Base-by-base conservation (phyloP, 164 flowering plant species). In the Aristolochia californica region DNA sequence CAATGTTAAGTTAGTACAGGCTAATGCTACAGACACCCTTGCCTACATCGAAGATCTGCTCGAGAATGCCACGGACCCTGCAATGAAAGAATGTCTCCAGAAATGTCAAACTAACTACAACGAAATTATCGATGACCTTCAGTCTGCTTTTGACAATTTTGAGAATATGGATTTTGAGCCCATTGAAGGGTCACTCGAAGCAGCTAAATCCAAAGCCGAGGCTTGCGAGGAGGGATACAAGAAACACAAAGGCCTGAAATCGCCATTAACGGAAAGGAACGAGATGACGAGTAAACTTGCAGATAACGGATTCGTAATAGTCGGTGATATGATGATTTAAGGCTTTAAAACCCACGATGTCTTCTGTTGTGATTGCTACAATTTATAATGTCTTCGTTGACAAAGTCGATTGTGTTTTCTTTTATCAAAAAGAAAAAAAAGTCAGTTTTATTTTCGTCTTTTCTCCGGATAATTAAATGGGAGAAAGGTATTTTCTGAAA, bases 251-350 rank as follows among this genome's bases (percentile, higher is more conserved):
- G 53, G 53, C 27, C 15, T 50, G 26, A 8, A 50, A 23, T 49
- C 53, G 25, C 53, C 53, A 12, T 11, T 49, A 5, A n/a, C 20
- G 2, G 1, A 16, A 5, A 49, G 53, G 53, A 49, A 49, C 23
- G 53, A 49, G 20, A n/a, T 49, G 22, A 49, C 20, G 20, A 8
- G 5, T 16, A 49, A 49, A 20, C 53, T 49, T 49, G 53, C 53
- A 10, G 53, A 49, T 21, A 49, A 49, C 23, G 53, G 53, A 5
- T 49, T 49, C 23, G 53, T 49, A 8, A 49, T 49, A 4, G 23
- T 49, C 7, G 23, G 53, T 20, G 53, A 49, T 18, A 49, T 49
- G 53, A 49, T 49, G 53, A 13, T 49, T 20, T 49, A 23, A 49
- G 40, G 40, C 40, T 34, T 7, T 8, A 1, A 34, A 12, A 4